Conservation (phyloP, 2,329 filamentous ascomycete genomes). For the Talaromyces sp. region DNA sequence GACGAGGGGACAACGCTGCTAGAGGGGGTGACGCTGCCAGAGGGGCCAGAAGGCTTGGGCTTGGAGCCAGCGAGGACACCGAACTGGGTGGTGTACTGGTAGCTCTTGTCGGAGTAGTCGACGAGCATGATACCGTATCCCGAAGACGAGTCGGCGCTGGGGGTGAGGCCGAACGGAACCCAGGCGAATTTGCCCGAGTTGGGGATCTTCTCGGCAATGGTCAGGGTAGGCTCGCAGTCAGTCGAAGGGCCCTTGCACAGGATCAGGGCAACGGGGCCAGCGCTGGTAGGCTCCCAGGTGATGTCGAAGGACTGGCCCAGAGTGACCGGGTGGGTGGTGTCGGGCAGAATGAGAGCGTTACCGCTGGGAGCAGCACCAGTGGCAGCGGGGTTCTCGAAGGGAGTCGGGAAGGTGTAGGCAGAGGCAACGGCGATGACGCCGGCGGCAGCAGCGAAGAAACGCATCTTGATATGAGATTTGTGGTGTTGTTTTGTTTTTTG, state of each 20-base stretch:
- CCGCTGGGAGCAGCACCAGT: conserved; percentile 31
- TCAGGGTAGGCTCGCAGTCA: conserved; percentile 48
- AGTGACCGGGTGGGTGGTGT: conserved; percentile 49
- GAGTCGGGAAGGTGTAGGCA: conserved; percentile 23
- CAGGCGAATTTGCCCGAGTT: conserved; percentile 54
- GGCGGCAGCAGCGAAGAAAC: conserved; percentile 33
- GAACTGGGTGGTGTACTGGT: conserved; percentile 60
- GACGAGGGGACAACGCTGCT: conserved; percentile 3
- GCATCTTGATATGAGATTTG: conserved; percentile 25
- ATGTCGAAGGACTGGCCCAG: conserved; percentile 53
- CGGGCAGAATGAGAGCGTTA: conserved; percentile 52
- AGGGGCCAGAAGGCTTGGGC: conserved; percentile 18
- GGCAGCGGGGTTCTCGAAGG: conserved; percentile 26
- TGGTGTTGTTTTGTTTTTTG: neutral
- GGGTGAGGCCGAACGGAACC: conserved; percentile 47
- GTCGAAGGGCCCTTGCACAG: conserved; percentile 55
- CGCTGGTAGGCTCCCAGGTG: conserved; percentile 47
- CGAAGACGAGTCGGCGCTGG: conserved; percentile 44
- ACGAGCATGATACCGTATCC: conserved; percentile 60
- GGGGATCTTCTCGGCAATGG: conserved; percentile 48
- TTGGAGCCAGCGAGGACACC: conserved; percentile 38
- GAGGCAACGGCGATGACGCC: conserved; percentile 34
- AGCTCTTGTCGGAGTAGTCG: conserved; percentile 53
- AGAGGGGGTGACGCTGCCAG: conserved; percentile 9
- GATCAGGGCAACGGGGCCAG: conserved; percentile 47